phyloP scores from a whole-genome alignment of 176 grass and related monocot species.

The Puccinellia tenuiflora region DNA sequence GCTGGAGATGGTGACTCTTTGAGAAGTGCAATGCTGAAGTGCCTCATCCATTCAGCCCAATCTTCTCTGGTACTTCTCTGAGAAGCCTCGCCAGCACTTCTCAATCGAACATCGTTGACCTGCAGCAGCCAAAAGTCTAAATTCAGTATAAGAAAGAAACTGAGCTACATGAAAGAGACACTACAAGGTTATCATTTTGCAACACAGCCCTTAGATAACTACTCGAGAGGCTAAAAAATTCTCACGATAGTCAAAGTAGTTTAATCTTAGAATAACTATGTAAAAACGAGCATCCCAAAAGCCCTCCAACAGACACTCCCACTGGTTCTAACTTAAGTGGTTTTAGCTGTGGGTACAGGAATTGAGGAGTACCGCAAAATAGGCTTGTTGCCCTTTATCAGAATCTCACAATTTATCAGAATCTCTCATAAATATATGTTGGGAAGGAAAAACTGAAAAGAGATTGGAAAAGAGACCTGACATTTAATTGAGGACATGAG shows the following conservation, averaged over 20 bases:
- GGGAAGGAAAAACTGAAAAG: neutral
- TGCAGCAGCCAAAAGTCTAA: slow-evolving; percentile 33
- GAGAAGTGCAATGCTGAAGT: slow-evolving; percentile 97
- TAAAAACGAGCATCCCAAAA: neutral
- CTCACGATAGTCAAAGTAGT: neutral
- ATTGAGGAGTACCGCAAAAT: neutral
- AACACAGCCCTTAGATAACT: neutral
- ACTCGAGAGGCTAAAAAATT: neutral
- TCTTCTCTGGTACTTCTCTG: slow-evolving; percentile 98
- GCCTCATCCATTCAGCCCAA: slow-evolving; percentile 99
- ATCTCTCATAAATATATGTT: neutral
- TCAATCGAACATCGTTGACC: slow-evolving; percentile 85
- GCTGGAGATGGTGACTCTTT: slow-evolving; percentile 98
- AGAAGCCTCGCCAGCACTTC: slow-evolving; percentile 92
- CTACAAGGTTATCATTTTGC: neutral
- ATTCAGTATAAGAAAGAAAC: neutral
- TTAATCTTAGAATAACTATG: neutral
- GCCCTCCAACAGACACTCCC: neutral
- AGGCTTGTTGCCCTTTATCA: neutral
- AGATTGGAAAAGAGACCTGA: neutral
- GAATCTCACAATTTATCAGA: neutral
- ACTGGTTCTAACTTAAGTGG: neutral
- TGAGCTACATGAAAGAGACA: neutral
- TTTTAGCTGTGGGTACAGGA: neutral
- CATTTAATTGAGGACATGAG: neutral